phyloP scores from a whole-genome alignment of 352 stramenopile species.

The Globisporangium lucens region DNA sequence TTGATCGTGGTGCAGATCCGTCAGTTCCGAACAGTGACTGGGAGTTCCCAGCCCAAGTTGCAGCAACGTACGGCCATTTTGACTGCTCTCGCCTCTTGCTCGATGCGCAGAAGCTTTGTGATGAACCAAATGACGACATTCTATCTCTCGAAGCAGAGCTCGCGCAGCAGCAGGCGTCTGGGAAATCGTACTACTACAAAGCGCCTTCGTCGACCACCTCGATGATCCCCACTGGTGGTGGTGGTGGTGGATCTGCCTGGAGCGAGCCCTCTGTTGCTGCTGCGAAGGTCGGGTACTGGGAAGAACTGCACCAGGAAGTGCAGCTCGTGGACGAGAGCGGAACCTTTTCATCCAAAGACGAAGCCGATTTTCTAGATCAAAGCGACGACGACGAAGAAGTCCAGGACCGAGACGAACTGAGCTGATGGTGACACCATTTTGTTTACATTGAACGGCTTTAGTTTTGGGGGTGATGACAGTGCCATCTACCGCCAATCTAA shows the following conservation, averaged over 20 bases:
- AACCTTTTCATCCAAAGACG: slow-evolving; percentile 69
- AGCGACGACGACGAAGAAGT: neutral
- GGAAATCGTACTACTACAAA: slow-evolving; percentile 20
- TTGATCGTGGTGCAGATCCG: slow-evolving; percentile 45
- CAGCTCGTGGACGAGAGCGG: slow-evolving; percentile 74
- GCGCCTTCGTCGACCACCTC: slow-evolving; percentile 22
- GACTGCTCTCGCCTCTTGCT: slow-evolving; percentile 49
- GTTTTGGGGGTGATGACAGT: neutral
- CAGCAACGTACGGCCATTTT: slow-evolving; percentile 36
- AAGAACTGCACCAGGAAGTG: slow-evolving; percentile 65
- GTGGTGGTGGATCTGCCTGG: neutral
- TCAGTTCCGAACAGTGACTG: slow-evolving; percentile 54
- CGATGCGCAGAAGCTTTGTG: slow-evolving; percentile 14
- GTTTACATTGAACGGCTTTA: neutral
- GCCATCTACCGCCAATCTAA: neutral
- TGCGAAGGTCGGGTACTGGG: slow-evolving; percentile 41
- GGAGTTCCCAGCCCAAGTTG: slow-evolving; percentile 50
- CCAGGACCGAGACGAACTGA: neutral
- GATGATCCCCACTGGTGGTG: neutral
- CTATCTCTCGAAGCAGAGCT: slow-evolving; percentile 29
- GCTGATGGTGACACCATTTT: neutral
- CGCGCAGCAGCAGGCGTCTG: slow-evolving; percentile 31
- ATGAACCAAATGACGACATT: neutral
- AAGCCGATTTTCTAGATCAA: slow-evolving; percentile 18
- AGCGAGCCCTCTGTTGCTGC: neutral